These are phyloP conservation scores for Antitrichia curtipendula DNA, from an alignment of 225 moss, liverwort and hornwort species.

Conservation along the genomic window DNA sequence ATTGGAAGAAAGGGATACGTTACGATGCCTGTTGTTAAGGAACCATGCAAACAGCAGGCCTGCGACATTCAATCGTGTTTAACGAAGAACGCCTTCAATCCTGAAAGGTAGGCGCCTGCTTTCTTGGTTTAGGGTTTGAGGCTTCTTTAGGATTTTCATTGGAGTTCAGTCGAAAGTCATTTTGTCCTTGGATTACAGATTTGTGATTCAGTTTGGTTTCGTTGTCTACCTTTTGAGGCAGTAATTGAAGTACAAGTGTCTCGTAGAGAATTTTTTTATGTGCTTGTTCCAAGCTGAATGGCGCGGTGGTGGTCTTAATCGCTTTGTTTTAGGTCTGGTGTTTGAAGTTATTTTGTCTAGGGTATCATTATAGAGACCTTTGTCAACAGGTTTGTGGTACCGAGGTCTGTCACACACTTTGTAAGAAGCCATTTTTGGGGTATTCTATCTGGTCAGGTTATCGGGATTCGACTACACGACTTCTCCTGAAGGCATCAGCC, in stretches of 20 bases:
- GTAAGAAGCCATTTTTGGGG: neutral
- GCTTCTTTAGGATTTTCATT: neutral
- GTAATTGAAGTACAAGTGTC: neutral
- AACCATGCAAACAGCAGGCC: slow-evolving; percentile 74
- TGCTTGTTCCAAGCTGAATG: neutral
- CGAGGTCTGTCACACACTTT: neutral
- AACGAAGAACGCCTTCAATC: slow-evolving; percentile 67
- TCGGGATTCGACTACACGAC: neutral
- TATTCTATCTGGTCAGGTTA: neutral
- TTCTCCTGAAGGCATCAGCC: neutral
- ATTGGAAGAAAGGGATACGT: neutral
- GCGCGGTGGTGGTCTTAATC: neutral
- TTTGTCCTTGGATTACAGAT: neutral
- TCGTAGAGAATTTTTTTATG: neutral
- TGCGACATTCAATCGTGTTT: slow-evolving; percentile 87
- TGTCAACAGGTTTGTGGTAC: neutral
- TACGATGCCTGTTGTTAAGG: slow-evolving; percentile 35
- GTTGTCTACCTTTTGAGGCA: neutral
- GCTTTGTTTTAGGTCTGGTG: neutral
- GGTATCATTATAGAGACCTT: neutral
- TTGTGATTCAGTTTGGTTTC: neutral
- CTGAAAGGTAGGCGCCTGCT: slow-evolving; percentile 47
- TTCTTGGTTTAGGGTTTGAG: neutral
- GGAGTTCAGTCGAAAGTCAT: neutral
- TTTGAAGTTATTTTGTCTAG: neutral